phyloP scores from a whole-genome alignment of 2,329 filamentous ascomycete species.

The Epichloe coenophiala region DNA sequence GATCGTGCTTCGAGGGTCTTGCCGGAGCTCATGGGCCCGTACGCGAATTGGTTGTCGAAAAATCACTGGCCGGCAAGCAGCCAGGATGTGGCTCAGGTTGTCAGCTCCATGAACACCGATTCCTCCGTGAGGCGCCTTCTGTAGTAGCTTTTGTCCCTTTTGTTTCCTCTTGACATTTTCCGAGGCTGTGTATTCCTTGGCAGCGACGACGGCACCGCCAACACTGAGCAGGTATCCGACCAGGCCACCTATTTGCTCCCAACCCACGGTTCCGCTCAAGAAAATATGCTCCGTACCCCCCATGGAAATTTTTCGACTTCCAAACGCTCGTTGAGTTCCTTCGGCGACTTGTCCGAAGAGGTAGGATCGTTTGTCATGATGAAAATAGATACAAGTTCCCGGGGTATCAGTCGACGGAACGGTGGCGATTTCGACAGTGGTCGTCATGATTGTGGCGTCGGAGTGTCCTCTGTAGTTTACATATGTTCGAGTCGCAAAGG shows the following conservation, averaged over 20 bases:
- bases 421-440: slow-evolving; percentile 59
- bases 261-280: slow-evolving; percentile 63
- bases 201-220: slow-evolving; percentile 49
- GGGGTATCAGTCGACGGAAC: slow-evolving; percentile 81
- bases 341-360: slow-evolving; percentile 73
- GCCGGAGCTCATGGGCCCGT: slow-evolving; percentile 51
- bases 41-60: slow-evolving; percentile 73
- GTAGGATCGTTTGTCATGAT: slow-evolving; percentile 74
- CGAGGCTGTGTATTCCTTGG: slow-evolving; percentile 25
- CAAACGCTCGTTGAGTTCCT: slow-evolving; percentile 67
- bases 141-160: slow-evolving; percentile 21
- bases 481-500: background rate
- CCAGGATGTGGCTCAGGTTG: slow-evolving; percentile 69
- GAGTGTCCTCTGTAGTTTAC: background rate
- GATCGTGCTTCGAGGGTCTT: slow-evolving; percentile 23
- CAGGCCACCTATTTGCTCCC: slow-evolving; percentile 67
- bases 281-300: slow-evolving; percentile 65
- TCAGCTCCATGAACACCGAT: slow-evolving; percentile 65
- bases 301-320: slow-evolving; percentile 52
- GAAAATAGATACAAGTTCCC: slow-evolving; percentile 62
- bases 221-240: slow-evolving; percentile 76
- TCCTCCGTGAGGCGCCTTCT: slow-evolving; percentile 13
- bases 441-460: slow-evolving; percentile 45
- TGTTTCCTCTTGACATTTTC: slow-evolving; percentile 27
- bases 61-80: slow-evolving; percentile 73